These are phyloP conservation scores for Carallia pectinifolia DNA, from an alignment of 345 rosid genomes.

Conservation along the genomic window DNA sequence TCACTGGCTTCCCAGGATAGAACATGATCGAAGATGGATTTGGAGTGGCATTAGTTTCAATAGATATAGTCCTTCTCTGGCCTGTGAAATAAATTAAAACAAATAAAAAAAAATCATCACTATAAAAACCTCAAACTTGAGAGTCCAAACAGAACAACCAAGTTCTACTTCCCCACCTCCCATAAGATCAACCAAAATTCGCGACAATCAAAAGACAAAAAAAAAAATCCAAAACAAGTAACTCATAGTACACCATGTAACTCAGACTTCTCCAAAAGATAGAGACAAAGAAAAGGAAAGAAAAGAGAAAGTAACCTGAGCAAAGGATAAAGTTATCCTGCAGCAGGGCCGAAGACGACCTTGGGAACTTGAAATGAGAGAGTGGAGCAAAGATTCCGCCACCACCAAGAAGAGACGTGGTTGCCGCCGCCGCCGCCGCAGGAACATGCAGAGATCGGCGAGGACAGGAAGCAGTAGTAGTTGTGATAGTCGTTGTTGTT, in stretches of 20 bases:
- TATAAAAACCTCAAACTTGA: background rate
- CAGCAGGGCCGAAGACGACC: constrained; percentile 6
- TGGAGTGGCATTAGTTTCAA: constrained; percentile 87
- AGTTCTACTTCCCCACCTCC: no score
- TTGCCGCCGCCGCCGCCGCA: constrained; percentile 16
- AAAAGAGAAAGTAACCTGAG: constrained; percentile 35
- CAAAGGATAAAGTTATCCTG: constrained; percentile 30
- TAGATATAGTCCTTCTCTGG: constrained; percentile 93
- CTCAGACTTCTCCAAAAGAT: background rate
- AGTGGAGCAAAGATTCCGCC: background rate
- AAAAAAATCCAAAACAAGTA: background rate
- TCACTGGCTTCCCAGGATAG: constrained; percentile 82
- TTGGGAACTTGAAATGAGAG: constrained; percentile 7
- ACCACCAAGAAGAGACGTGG: constrained; percentile 16
- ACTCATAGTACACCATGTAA: background rate
- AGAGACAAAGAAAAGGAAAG: background rate
- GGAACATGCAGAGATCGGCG: constrained; percentile 33
- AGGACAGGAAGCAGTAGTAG: constrained; percentile 10
- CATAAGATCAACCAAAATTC: no score
- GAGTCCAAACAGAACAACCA: no score
- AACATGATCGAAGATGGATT: constrained; percentile 97
- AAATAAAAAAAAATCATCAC: background rate
- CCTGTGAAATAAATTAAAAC: constrained; percentile 29
- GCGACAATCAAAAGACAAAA: no score
- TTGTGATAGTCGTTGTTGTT: no score